Base-by-base conservation (phyloP, 2,329 filamentous ascomycete genomes). In the Diaporthe nobilis region DNA sequence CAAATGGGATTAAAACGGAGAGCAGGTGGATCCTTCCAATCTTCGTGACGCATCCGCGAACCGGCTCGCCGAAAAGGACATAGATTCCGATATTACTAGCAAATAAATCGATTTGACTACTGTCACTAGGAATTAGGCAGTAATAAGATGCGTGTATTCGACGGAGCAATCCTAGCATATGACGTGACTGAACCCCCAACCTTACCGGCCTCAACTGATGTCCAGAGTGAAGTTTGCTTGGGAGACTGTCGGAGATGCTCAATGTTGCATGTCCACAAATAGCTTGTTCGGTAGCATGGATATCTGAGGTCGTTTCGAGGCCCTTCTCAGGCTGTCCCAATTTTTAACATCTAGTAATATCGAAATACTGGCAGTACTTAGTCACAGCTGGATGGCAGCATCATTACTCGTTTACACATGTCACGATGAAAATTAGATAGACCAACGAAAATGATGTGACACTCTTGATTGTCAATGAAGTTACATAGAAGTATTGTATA, bases 1-100 rank as follows among this genome's bases (percentile, higher is more conserved):
- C 42, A 71, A 61, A 28, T 78, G 76, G 76, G 75, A 78, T 25
- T 77, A 58, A 63, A 44, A 28, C 7, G 22, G 1, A 20, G 42
- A 10, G 12, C 31, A 25, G 47, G 31, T 9, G 7, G 22, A 51
- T 2, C 13, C 4, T n/a, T 13, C 12, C 4, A 34, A 4, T 4
- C 0, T 4, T 37, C 13, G 28, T 25, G 20, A n/a, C 3, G 28
- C 47, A 4, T 17, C 7, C 4, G 37, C 8, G 47, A 53, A 20
- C 9, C 10, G 4, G 31, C 20, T 2, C 10, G 22, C 9, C 22
- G 1, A 42, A 42, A 28, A 9, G 37, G 6, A 22, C 7, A 39
- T 53, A 53, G 13, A 20, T n/a, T 20, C 4, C 13, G 10, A 3
- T 13, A n/a, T 25, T 6, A 67, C 12, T 10, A 51, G 28, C 20